Evolutionary conservation across 495 filamentous ascomycete species (phyloP).

Genomic region (Hypoxylon crocopeplum): DNA sequence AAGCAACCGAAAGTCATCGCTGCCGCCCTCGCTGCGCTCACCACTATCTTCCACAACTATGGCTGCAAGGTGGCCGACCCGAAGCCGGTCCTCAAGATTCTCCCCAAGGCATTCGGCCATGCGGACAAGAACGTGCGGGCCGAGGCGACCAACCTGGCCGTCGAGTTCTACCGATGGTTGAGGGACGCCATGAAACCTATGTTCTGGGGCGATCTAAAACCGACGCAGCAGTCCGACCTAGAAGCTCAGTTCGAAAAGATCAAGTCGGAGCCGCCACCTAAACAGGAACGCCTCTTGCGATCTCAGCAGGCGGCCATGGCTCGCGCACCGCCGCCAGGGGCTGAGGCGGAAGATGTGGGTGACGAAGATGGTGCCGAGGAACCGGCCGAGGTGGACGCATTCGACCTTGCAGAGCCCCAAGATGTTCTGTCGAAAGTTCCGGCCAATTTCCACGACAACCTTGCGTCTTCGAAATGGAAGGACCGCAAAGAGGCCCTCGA

Average conservation of each 20-base stretch:
- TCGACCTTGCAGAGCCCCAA: slow-evolving; percentile 89
- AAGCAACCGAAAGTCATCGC: slow-evolving; percentile 96
- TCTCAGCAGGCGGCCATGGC: slow-evolving; percentile 87
- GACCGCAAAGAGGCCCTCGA: slow-evolving; percentile 96
- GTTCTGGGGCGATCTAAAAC: slow-evolving; percentile 96
- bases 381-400: slow-evolving; percentile 74
- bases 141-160: slow-evolving; percentile 88
- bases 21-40: slow-evolving; percentile 79
- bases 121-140: slow-evolving; percentile 98
- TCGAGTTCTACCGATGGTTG: slow-evolving; percentile 97
- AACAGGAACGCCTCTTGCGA: slow-evolving; percentile 87
- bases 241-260: slow-evolving; percentile 93
- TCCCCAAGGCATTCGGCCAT: slow-evolving; percentile 93
- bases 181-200: slow-evolving; percentile 97
- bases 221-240: slow-evolving; percentile 91
- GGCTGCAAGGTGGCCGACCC: slow-evolving; percentile 97
- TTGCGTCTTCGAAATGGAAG: slow-evolving; percentile 95
- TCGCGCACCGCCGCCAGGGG: slow-evolving; percentile 63
- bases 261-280: slow-evolving; percentile 84
- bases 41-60: slow-evolving; percentile 86
- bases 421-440: slow-evolving; percentile 88
- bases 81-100: slow-evolving; percentile 87
- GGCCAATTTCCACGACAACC: slow-evolving; percentile 77
- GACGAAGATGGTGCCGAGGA: slow-evolving; percentile 72
- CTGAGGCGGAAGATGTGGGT: slow-evolving; percentile 62